These are phyloP conservation scores for Silene coronaria DNA, from an alignment of 179 eudicot genomes.

Conservation along the genomic window DNA sequence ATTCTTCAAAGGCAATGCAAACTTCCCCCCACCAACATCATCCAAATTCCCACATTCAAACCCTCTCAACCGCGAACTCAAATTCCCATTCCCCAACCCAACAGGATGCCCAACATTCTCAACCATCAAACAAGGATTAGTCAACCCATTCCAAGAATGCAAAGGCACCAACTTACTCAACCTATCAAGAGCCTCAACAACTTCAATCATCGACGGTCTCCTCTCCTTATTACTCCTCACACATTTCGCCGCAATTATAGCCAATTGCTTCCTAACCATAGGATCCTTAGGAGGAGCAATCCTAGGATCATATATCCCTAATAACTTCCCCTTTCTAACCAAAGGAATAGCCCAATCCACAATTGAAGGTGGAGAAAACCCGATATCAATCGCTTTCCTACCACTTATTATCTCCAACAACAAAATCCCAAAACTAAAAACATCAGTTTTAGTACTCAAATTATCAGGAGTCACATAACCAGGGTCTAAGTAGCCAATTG, in stretches of 20 bases:
- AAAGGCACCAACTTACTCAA: constrained; percentile 61
- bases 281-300: constrained; percentile 67
- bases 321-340: constrained; percentile 55
- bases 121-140: constrained; percentile 83
- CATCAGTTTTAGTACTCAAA: constrained; percentile 78
- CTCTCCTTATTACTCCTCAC: constrained; percentile 81
- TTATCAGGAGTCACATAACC: constrained; percentile 85
- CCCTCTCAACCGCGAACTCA: constrained; percentile 31
- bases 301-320: constrained; percentile 64
- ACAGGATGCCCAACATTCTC: constrained; percentile 57
- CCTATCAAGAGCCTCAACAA: constrained; percentile 48
- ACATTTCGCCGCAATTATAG: constrained; percentile 79
- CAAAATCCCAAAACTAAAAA: constrained; percentile 85
- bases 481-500: constrained; percentile 91
- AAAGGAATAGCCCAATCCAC: constrained; percentile 94
- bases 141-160: constrained; percentile 63
- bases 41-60: constrained; percentile 39
- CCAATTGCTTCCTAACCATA: constrained; percentile 60
- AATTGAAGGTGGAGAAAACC: constrained; percentile 79
- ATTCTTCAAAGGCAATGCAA: constrained; percentile 33
- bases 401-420: constrained; percentile 85
- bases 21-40: constrained; percentile 29
- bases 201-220: constrained; percentile 75
- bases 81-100: constrained; percentile 25
- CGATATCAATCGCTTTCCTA: constrained; percentile 81